These are phyloP conservation scores for Eucalyptus polybractea DNA, from an alignment of 345 rosid genomes.

Conservation along the genomic window DNA sequence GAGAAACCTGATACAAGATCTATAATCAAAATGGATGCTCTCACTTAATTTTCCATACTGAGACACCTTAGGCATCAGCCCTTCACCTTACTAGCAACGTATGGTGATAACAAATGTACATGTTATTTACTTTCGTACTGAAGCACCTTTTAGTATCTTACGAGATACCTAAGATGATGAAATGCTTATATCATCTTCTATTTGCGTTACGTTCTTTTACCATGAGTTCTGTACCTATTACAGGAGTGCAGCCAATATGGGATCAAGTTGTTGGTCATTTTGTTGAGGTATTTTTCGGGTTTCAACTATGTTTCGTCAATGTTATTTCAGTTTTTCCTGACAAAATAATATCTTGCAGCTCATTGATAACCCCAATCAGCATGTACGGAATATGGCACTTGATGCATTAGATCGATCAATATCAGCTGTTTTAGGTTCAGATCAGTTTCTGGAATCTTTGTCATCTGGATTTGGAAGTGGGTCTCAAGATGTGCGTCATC, in stretches of 20 bases:
- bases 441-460: slow-evolving; percentile 46
- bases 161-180: not conserved
- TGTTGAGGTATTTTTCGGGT: slow-evolving; percentile 49
- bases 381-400: slow-evolving; percentile 73
- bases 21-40: not conserved
- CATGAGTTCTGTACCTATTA: not conserved
- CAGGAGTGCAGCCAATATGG: slow-evolving; percentile 94
- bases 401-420: slow-evolving; percentile 94
- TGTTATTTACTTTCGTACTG: not conserved
- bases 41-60: not conserved
- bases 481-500: slow-evolving; percentile 47
- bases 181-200: not conserved
- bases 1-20: not conserved
- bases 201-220: not conserved
- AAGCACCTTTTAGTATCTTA: not conserved
- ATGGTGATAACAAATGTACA: not conserved
- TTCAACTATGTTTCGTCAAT: slow-evolving; percentile 1
- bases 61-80: not conserved
- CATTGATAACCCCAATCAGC: slow-evolving; percentile 72
- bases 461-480: slow-evolving; percentile 20
- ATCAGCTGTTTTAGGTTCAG: slow-evolving; percentile 86
- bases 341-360: slow-evolving; percentile 54
- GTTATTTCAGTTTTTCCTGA: slow-evolving; percentile 7
- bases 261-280: slow-evolving; percentile 90
- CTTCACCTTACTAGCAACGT: not conserved